A percentile compares a stretch with the other conserved stretches of the same genome.
Evolutionary conservation across 352 stramenopile species (phyloP).

Genomic region (Pythium folliculosum): DNA sequence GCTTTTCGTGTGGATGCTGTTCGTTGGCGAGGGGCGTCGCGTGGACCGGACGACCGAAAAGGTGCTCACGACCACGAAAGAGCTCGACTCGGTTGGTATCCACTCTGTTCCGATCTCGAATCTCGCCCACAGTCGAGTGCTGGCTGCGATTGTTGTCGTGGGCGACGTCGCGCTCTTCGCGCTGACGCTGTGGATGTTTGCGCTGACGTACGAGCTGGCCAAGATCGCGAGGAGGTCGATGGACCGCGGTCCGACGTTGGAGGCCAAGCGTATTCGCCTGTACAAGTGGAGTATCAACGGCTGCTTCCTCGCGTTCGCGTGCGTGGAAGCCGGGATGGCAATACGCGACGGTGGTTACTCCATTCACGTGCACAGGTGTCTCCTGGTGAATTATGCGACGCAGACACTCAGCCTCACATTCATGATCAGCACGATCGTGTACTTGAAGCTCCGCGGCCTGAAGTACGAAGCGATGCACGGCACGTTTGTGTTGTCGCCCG

Average conservation of each 20-base stretch:
- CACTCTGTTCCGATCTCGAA: not conserved
- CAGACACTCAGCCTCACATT: conserved; percentile 10
- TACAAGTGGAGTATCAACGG: conserved; percentile 3
- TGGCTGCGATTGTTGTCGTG: not conserved
- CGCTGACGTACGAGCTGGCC: conserved; percentile 19
- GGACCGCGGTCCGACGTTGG: conserved; percentile 10
- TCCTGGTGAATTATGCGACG: not conserved
- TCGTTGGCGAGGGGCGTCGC: not conserved
- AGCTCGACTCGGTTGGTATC: conserved; percentile 6
- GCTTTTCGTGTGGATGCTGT: conserved; percentile 17
- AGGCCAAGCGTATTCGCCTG: conserved; percentile 1
- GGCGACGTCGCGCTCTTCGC: conserved; percentile 10
- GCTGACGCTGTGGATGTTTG: conserved; percentile 14
- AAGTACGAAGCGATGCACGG: conserved; percentile 35
- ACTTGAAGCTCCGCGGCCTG: conserved; percentile 19
- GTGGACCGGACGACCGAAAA: not conserved
- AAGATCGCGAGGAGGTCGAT: conserved; percentile 21
- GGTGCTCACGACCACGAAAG: not conserved
- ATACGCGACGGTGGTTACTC: conserved; percentile 10
- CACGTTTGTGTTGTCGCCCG: conserved; percentile 28
- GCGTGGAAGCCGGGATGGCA: not conserved
- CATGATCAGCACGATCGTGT: conserved; percentile 8
- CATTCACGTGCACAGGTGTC: not conserved
- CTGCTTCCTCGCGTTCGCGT: not conserved
- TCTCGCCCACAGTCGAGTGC: not conserved